Conservation (phyloP, 768 basidiomycete genomes). For the Termitomyces eurrhizus region DNA sequence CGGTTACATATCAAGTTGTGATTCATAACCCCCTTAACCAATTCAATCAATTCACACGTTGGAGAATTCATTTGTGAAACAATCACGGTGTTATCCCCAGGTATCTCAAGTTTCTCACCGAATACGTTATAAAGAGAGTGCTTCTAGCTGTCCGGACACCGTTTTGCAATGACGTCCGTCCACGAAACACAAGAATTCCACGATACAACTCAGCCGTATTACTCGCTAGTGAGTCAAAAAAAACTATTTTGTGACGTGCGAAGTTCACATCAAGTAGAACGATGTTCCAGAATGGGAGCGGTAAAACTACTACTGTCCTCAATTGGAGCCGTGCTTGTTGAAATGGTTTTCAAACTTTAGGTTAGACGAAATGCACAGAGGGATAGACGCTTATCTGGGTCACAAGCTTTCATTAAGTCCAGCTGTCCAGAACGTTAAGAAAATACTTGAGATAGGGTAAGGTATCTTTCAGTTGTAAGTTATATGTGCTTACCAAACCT, state of each 20-base stretch:
- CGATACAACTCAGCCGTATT: neutral
- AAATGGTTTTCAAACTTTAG: neutral
- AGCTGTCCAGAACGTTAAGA: neutral
- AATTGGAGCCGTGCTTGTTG: neutral
- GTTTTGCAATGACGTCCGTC: neutral
- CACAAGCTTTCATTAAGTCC: conserved; percentile 5
- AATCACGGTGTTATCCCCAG: neutral
- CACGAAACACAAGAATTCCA: no score
- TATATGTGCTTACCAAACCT: neutral
- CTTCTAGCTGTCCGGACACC: neutral
- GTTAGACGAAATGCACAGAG: conserved; percentile 8
- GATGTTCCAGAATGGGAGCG: neutral
- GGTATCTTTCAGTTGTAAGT: neutral
- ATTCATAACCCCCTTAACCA: neutral
- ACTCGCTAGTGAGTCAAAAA: neutral
- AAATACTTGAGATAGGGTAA: conserved; percentile 9
- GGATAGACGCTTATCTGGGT: neutral
- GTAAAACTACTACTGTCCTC: neutral
- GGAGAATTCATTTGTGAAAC: neutral
- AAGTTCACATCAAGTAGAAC: neutral
- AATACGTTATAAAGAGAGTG: neutral
- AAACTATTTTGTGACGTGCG: neutral
- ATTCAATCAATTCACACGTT: neutral
- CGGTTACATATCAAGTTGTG: neutral
- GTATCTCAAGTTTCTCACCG: neutral